Percentiles rank a stretch among this genome's conserved stretches.
phyloP scores from a whole-genome alignment of 352 stramenopile genomes.

The Pythium pyrilobum region DNA sequence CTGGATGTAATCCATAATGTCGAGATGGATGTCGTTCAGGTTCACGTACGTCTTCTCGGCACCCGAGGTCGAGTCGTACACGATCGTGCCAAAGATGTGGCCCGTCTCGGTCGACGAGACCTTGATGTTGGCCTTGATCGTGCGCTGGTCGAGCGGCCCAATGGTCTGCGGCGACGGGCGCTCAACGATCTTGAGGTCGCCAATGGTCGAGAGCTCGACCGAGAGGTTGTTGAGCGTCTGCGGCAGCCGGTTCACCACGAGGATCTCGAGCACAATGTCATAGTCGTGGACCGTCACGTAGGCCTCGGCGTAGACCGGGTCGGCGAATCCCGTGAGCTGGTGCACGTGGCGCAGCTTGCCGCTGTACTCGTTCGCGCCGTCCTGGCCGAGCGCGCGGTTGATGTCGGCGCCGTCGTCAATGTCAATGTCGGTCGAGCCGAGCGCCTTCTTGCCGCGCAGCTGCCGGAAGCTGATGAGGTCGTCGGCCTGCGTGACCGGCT shows the following conservation, averaged over 20 bases:
- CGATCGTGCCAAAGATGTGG: slow-evolving; percentile 99
- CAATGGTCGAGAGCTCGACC: slow-evolving; percentile 98
- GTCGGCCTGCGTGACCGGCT: slow-evolving; percentile 81
- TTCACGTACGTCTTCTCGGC: slow-evolving; percentile 99
- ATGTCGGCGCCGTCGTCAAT: slow-evolving; percentile 98
- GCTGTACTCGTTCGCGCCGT: slow-evolving; percentile 81
- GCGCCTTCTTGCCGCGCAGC: slow-evolving; percentile 89
- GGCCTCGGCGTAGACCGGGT: slow-evolving; percentile 99
- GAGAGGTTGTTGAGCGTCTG: slow-evolving; percentile 98
- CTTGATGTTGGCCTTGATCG: slow-evolving; percentile 99
- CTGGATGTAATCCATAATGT: slow-evolving; percentile 99
- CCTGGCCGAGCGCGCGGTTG: slow-evolving; percentile 90
- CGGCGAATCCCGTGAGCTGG: slow-evolving; percentile 98
- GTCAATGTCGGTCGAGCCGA: slow-evolving; percentile 94
- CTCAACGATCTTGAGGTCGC: slow-evolving; percentile 99
- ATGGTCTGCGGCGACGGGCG: slow-evolving; percentile 97
- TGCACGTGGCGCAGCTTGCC: slow-evolving; percentile 96
- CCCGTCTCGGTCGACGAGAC: slow-evolving; percentile 99
- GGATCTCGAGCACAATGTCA: slow-evolving; percentile 99
- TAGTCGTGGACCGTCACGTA: slow-evolving; percentile 99
- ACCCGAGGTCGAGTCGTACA: slow-evolving; percentile 95
- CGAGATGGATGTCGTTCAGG: slow-evolving; percentile 99
- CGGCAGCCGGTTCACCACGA: slow-evolving; percentile 98
- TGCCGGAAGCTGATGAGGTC: slow-evolving; percentile 98
- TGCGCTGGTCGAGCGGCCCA: slow-evolving; percentile 95